These are phyloP conservation scores for Cynanchum wilfordii DNA, from an alignment of 257 asterid genomes.

Conservation along the genomic window DNA sequence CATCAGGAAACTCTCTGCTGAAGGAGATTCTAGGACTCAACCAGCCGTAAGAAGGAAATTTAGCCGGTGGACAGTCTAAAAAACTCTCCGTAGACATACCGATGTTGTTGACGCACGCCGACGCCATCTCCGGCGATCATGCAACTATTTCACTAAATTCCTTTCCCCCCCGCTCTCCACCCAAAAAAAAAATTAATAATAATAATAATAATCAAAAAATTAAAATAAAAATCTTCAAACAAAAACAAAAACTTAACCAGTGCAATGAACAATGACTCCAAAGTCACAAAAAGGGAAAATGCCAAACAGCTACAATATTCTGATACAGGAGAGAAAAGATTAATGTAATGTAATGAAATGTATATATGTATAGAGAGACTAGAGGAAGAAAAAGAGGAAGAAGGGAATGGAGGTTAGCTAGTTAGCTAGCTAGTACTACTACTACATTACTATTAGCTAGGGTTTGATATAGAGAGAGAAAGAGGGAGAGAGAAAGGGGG, in stretches of 20 bases:
- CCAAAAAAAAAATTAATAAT: not conserved
- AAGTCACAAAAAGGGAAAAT: conserved; percentile 12
- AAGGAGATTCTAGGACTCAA: conserved; percentile 40
- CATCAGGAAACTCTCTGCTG: conserved; percentile 30
- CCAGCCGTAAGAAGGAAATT: conserved; percentile 43
- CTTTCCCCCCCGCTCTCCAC: too few species aligned
- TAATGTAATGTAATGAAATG: conserved; percentile 1
- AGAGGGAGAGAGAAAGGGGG: not conserved
- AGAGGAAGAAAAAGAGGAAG: not conserved
- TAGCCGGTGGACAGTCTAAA: conserved; percentile 38
- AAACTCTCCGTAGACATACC: conserved; percentile 50
- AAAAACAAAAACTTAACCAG: not conserved
- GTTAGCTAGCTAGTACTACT: too few species aligned
- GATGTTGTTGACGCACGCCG: conserved; percentile 54
- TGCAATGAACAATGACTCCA: not conserved
- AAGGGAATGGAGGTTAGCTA: too few species aligned
- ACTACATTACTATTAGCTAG: conserved; percentile 1
- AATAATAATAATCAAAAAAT: too few species aligned
- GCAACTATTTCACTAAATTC: conserved; percentile 14
- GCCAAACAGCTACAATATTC: not conserved
- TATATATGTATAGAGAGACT: not conserved
- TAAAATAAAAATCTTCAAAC: not conserved
- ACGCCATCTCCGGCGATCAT: conserved; percentile 46
- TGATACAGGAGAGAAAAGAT: not conserved
- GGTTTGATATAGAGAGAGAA: conserved; percentile 4